phyloP scores from a whole-genome alignment of 2,329 filamentous ascomycete species.

The Trichoderma atroviride region DNA sequence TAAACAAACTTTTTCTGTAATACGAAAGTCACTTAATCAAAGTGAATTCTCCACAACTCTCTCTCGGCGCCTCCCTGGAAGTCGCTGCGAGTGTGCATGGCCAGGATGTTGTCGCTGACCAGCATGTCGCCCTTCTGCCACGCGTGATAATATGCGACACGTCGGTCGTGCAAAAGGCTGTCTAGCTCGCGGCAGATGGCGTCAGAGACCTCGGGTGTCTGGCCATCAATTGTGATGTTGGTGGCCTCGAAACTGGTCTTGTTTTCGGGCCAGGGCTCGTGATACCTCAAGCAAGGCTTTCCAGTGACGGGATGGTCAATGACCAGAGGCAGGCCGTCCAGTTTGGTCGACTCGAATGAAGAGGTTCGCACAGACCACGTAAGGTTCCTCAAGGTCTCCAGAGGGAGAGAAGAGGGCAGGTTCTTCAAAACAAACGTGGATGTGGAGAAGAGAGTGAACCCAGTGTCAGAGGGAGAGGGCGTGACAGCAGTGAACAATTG shows the following conservation, averaged over 20 bases:
- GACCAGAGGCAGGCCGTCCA: conserved; percentile 29
- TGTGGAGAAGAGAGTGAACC: conserved; percentile 37
- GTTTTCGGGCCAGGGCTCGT: conserved; percentile 55
- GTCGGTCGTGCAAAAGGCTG: conserved; percentile 36
- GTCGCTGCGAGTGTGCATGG: conserved; percentile 53
- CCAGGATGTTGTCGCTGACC: conserved; percentile 54
- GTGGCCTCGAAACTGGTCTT: conserved; percentile 55
- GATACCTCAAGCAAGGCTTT: conserved; percentile 54
- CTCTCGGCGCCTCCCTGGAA: conserved; percentile 47
- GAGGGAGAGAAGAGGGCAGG: neutral
- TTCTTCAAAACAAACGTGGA: conserved; percentile 40
- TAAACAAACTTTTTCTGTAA: neutral
- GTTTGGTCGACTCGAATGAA: neutral
- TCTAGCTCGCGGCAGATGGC: conserved; percentile 48
- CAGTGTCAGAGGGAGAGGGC: neutral
- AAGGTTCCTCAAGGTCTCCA: neutral
- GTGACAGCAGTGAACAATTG: neutral
- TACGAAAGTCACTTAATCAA: conserved; percentile 41
- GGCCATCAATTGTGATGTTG: conserved; percentile 46
- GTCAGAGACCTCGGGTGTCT: conserved; percentile 43
- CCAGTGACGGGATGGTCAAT: conserved; percentile 53
- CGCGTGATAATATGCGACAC: conserved; percentile 52
- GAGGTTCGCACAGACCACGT: neutral
- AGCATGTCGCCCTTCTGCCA: conserved; percentile 59
- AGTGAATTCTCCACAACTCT: conserved; percentile 56